Percentiles rank a stretch among this genome's conserved stretches.
Conservation (phyloP, 176 grass and related monocot species). For the Carex myosuroides region DNA sequence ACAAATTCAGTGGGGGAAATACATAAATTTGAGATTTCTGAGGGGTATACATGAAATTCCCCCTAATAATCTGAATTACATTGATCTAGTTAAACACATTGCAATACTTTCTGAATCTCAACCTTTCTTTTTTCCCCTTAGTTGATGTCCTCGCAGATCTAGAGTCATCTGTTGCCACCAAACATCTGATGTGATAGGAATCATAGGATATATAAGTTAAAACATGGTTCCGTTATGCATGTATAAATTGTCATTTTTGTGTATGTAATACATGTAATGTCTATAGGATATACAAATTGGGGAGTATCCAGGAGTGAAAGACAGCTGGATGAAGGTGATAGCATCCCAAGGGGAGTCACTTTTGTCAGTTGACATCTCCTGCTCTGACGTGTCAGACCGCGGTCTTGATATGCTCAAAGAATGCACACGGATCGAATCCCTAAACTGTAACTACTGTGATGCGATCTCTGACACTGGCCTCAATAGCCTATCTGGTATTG, state of each 20-base stretch:
- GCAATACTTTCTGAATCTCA: not conserved
- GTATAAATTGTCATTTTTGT: not conserved
- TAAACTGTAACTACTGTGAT: constrained; percentile 88
- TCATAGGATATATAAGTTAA: not conserved
- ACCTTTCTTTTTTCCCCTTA: not conserved
- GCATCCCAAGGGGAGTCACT: constrained; percentile 87
- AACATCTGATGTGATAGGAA: not conserved
- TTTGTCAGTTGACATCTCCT: constrained; percentile 86
- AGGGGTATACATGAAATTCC: too few species aligned
- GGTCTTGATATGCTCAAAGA: constrained; percentile 67
- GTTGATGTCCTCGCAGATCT: not conserved
- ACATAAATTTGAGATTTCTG: too few species aligned
- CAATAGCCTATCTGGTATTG: constrained; percentile 56
- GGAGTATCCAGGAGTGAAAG: constrained; percentile 87
- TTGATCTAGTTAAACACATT: not conserved
- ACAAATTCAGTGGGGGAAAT: too few species aligned
- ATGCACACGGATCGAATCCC: constrained; percentile 61
- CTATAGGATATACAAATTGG: constrained; percentile 78
- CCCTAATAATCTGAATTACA: not conserved
- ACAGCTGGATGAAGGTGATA: constrained; percentile 80
- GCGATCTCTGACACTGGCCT: constrained; percentile 72
- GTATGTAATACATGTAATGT: constrained; percentile 2
- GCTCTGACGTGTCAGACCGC: constrained; percentile 77
- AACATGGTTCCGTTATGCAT: constrained; percentile 3
- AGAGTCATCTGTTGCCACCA: not conserved